A percentile compares a stretch with the other conserved stretches of the same genome.
Evolutionary conservation across 768 basidiomycete species (phyloP).

Genomic region (Phlegmacium glaucopus): DNA sequence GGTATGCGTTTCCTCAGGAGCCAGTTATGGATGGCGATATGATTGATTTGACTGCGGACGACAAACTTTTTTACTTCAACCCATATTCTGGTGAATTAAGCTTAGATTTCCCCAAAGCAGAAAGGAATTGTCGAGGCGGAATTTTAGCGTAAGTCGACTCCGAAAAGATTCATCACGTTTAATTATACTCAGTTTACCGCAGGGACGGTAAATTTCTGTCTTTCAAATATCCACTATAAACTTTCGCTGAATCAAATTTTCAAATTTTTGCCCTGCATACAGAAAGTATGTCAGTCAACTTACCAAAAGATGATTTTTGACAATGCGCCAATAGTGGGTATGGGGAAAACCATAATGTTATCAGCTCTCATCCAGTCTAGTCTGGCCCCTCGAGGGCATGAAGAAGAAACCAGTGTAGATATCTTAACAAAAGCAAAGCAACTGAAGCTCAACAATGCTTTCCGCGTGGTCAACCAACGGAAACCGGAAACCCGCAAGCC

Average conservation of each 20-base stretch:
- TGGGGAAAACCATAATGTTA: slow-evolving; percentile 94
- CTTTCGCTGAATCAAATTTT: too few species aligned
- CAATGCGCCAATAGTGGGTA: slow-evolving; percentile 62
- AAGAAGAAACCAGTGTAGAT: slow-evolving; percentile 21
- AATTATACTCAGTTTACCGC: too few species aligned
- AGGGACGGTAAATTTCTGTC: background rate
- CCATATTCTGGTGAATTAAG: slow-evolving; percentile 89
- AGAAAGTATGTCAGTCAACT: slow-evolving; percentile 45
- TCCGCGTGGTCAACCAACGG: slow-evolving; percentile 42
- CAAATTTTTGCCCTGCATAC: background rate
- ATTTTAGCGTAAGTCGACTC: slow-evolving; percentile 75
- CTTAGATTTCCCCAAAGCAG: slow-evolving; percentile 78
- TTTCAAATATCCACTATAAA: background rate
- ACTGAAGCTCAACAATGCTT: slow-evolving; percentile 59
- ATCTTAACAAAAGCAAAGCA: slow-evolving; percentile 45
- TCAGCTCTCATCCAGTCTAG: slow-evolving; percentile 86
- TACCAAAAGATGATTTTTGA: slow-evolving; percentile 4
- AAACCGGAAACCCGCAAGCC: slow-evolving; percentile 26
- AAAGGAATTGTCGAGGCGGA: slow-evolving; percentile 76
- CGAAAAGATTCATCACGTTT: slow-evolving; percentile 1
- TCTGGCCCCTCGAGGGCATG: slow-evolving; percentile 41
- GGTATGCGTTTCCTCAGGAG: slow-evolving; percentile 72
- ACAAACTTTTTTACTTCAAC: slow-evolving; percentile 83
- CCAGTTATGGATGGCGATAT: slow-evolving; percentile 45
- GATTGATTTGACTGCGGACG: slow-evolving; percentile 81